A percentile compares a stretch with the other conserved stretches of the same genome.
Evolutionary conservation across 2,329 filamentous ascomycete species (phyloP).

Genomic region (Mycosphaerella sp.): DNA sequence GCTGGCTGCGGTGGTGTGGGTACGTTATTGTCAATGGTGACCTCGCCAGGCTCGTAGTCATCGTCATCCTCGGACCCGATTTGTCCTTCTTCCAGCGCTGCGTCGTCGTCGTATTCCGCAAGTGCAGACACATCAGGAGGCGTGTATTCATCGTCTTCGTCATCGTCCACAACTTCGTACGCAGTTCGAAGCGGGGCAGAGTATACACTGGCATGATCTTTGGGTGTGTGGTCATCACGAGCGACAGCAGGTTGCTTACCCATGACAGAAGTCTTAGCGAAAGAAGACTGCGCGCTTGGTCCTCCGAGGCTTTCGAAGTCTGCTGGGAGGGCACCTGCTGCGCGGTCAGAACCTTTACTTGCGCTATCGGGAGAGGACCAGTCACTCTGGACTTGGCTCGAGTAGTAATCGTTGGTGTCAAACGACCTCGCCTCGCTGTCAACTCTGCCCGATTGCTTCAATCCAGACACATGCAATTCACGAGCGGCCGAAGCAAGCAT

Average conservation of each 20-base stretch:
- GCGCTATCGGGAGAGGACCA: constrained; percentile 53
- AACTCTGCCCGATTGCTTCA: constrained; percentile 52
- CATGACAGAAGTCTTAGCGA: constrained; percentile 9
- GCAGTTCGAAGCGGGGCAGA: constrained; percentile 9
- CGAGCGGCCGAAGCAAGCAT: constrained; percentile 59
- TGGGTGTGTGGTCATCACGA: constrained; percentile 12
- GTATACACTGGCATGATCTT: constrained; percentile 9
- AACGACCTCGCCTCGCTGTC: constrained; percentile 60
- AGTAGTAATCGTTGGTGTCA: constrained; percentile 94
- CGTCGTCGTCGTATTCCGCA: constrained; percentile 20
- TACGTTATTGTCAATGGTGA: constrained; percentile 26
- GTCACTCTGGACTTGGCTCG: constrained; percentile 72
- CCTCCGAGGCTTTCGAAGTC: constrained; percentile 22
- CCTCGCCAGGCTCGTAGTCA: constrained; percentile 36
- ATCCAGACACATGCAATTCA: constrained; percentile 59
- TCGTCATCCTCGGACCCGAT: constrained; percentile 28
- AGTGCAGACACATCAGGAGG: constrained; percentile 29
- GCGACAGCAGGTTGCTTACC: constrained; percentile 20
- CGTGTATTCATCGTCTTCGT: constrained; percentile 33
- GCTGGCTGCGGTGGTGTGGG: constrained; percentile 12
- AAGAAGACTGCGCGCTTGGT: constrained; percentile 14
- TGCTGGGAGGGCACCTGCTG: constrained; percentile 35
- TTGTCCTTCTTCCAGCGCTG: constrained; percentile 17
- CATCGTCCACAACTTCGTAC: constrained; percentile 24
- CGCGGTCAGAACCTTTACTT: constrained; percentile 42